Base-by-base conservation (phyloP, 2,329 filamentous ascomycete genomes). In the Pseudogymnoascus sp. region DNA sequence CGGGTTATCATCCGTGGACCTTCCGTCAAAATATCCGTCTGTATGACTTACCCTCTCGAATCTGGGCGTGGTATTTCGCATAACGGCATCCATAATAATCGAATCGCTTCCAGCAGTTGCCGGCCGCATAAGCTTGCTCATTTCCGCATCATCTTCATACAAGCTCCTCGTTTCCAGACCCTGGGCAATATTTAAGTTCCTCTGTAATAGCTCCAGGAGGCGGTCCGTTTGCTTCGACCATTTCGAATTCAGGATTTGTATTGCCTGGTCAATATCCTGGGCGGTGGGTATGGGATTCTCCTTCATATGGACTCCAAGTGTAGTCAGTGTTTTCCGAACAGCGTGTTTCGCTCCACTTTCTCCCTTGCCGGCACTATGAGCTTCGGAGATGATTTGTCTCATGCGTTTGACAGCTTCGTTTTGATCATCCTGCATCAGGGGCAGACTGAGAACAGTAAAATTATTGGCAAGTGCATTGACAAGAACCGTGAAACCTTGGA, bases 381-480 rank as follows among this genome's bases (percentile, higher is more conserved):
- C 59, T 8, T 72, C 71, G 30, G 64, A 66, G 62, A 72, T 68
- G 30, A 60, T 67, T 8, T 59, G 66, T 78, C 81, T 64, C 63
- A 74, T 69, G n/a, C 68, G 67, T 60, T 84, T 84, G 63, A 90
- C 79, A 2, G 86, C 83, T 66, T 82, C 78, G 23, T 79, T 77
- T 55, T 86, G 80, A 65, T 88, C 85, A 65, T 82, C 79, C 36
- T 82, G 78, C 83, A 90, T 87, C 8, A 75, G 76, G 5, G 87
- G 86, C 35, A 90, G 78, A 67, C 81, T 82, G 12, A 88, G 71
- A 1, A 90, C 72, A 0, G 82, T 83, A 2, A 79, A 81, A 68
- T 91, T 91, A 42, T 80, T 81, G 64, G 86, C 80, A n/a, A 90
- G 74, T 16, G 85, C 81, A 68, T 90, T 87, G 59, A 90, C 84